Conservation (phyloP, 2,329 filamentous ascomycete genomes). For the Biscogniauxia mediterranea region DNA sequence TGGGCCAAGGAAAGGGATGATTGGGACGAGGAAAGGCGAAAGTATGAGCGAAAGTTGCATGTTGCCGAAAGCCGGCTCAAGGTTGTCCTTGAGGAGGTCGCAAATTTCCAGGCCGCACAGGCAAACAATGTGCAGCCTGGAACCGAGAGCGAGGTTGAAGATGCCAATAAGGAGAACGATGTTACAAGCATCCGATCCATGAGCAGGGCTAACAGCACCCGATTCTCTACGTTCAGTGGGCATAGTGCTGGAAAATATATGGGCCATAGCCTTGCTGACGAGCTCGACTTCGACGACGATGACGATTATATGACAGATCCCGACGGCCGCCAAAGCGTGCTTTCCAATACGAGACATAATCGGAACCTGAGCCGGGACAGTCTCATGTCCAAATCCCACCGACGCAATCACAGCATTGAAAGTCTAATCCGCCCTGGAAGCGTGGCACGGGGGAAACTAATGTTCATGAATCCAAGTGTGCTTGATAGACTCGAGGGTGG, state of each 20-base stretch:
- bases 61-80: conserved; percentile 87
- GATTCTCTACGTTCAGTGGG: conserved; percentile 69
- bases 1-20: conserved; percentile 82
- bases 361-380: conserved; percentile 60
- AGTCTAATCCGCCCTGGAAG: conserved; percentile 56
- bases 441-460: conserved; percentile 51
- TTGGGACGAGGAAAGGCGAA: conserved; percentile 82
- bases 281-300: conserved; percentile 82
- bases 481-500: conserved; percentile 55
- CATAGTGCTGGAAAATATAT: conserved; percentile 54
- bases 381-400: conserved; percentile 46
- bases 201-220: conserved; percentile 69
- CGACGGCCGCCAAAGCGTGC: conserved; percentile 63
- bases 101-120: conserved; percentile 62
- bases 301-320: conserved; percentile 70
- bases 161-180: conserved; percentile 65
- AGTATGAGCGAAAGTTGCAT: conserved; percentile 80
- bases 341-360: conserved; percentile 51
- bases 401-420: conserved; percentile 57
- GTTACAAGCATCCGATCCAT: conserved; percentile 70
- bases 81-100: conserved; percentile 80
- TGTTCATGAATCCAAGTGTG: conserved; percentile 52
- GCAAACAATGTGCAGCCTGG: conserved; percentile 37
- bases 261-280: conserved; percentile 81
- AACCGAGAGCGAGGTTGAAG: conserved; percentile 59